Evolutionary conservation across 441 rosid species (phyloP).

Genomic region (Jatropha podagrica): DNA sequence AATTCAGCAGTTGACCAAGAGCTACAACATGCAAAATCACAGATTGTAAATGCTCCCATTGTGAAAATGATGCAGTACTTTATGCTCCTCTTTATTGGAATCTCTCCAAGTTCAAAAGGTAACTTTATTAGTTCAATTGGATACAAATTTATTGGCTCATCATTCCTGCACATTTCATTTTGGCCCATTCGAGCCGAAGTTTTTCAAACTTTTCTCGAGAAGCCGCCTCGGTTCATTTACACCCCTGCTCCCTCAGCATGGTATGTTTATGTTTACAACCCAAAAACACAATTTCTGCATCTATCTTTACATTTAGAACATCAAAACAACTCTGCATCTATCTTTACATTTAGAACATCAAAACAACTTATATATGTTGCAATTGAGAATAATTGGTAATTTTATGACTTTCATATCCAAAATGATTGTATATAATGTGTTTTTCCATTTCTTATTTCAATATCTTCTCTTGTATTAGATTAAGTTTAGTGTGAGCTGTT

Average conservation of each 20-base stretch:
- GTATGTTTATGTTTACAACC: too few species aligned
- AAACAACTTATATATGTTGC: background rate
- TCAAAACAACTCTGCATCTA: background rate
- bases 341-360: background rate
- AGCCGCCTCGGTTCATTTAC: too few species aligned
- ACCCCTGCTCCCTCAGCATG: too few species aligned
- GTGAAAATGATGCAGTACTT: constrained; percentile 46
- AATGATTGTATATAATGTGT: too few species aligned
- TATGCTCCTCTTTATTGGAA: constrained; percentile 68
- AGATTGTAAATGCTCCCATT: constrained; percentile 60
- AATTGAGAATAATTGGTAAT: background rate
- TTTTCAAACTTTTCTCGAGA: too few species aligned
- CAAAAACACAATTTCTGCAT: background rate
- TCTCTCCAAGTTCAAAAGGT: constrained; percentile 77
- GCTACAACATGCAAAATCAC: constrained; percentile 52
- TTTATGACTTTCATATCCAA: background rate
- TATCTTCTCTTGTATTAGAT: too few species aligned
- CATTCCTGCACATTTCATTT: too few species aligned
- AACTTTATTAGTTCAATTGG: constrained; percentile 2
- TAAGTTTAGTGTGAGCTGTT: too few species aligned
- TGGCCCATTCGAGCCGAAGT: too few species aligned
- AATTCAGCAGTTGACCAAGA: constrained; percentile 57
- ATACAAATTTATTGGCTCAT: too few species aligned
- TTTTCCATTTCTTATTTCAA: too few species aligned
- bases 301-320: background rate